These are phyloP conservation scores for Dichomitus squalens DNA, from an alignment of 1,284 basidiomycete genomes.

Conservation along the genomic window DNA sequence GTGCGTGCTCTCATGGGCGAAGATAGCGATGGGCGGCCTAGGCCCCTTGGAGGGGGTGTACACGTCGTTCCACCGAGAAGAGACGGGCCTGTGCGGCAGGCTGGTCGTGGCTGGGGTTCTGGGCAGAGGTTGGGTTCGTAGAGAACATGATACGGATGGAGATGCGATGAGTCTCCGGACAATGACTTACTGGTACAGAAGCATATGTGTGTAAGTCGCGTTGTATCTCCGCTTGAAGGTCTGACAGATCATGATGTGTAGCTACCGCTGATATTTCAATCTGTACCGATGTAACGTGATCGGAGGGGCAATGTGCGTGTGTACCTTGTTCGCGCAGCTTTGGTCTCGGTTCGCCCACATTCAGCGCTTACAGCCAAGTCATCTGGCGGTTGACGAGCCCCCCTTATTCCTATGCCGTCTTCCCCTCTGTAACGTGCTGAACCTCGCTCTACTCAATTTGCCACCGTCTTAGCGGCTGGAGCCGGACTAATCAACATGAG, in stretches of 20 bases:
- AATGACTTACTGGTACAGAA: too few relatives aligned
- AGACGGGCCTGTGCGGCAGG: constrained; percentile 24
- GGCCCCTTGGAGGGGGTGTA: constrained; percentile 30
- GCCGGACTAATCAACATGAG: constrained; percentile 24
- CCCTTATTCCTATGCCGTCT: background rate
- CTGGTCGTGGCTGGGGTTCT: constrained; percentile 43
- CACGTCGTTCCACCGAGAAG: constrained; percentile 35
- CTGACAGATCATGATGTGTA: background rate
- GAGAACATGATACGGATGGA: background rate
- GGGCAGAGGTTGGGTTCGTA: constrained; percentile 40
- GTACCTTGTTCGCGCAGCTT: background rate
- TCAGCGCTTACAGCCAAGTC: background rate
- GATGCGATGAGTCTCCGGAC: background rate
- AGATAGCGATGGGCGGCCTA: constrained; percentile 22
- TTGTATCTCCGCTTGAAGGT: background rate
- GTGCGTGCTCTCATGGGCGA: constrained; percentile 42
- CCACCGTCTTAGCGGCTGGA: background rate
- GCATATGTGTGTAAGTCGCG: background rate
- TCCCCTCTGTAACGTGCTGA: background rate
- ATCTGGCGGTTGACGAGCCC: background rate
- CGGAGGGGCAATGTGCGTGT: background rate
- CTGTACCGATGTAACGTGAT: background rate
- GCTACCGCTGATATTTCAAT: background rate
- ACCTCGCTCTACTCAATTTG: background rate
- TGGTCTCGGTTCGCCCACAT: background rate